phyloP scores from a whole-genome alignment of 108 stramenopile genomes.

The Skeletonema tropicum region DNA sequence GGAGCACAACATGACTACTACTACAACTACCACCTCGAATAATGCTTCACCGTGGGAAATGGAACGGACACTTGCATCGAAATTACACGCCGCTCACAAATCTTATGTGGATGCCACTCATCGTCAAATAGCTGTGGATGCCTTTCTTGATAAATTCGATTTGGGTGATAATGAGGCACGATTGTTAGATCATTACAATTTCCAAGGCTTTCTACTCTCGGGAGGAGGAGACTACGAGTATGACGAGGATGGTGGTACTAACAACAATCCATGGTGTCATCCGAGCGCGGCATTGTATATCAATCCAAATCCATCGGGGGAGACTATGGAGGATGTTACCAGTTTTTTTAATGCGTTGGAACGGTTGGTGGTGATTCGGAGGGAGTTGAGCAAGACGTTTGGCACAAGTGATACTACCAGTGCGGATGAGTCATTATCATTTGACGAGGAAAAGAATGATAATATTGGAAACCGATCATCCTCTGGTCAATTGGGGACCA shows the following conservation, averaged over 20 bases:
- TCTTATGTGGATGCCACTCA: constrained; percentile 51
- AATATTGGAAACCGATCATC: not conserved
- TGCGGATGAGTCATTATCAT: not conserved
- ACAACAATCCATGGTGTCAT: constrained; percentile 31
- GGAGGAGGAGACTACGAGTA: not conserved
- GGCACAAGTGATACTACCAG: constrained; percentile 28
- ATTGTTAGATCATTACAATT: constrained; percentile 76
- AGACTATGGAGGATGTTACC: constrained; percentile 55
- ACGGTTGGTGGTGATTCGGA: constrained; percentile 67
- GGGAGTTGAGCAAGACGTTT: constrained; percentile 68
- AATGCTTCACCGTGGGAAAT: constrained; percentile 52
- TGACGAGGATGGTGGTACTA: constrained; percentile 9
- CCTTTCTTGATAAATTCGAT: constrained; percentile 87
- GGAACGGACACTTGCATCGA: constrained; percentile 61
- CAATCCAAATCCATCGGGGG: constrained; percentile 17
- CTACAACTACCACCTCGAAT: not conserved
- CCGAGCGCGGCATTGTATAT: constrained; percentile 25
- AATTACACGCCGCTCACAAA: constrained; percentile 56
- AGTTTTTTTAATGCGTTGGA: constrained; percentile 80
- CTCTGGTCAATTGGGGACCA: constrained; percentile 53
- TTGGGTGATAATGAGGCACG: constrained; percentile 75
- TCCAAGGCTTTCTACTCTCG: constrained; percentile 57
- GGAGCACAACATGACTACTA: too few relatives aligned
- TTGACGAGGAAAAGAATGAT: constrained; percentile 4
- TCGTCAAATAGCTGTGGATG: constrained; percentile 64